phyloP scores from a whole-genome alignment of 1,139 yeast species.

The Geotrichum siamense region DNA sequence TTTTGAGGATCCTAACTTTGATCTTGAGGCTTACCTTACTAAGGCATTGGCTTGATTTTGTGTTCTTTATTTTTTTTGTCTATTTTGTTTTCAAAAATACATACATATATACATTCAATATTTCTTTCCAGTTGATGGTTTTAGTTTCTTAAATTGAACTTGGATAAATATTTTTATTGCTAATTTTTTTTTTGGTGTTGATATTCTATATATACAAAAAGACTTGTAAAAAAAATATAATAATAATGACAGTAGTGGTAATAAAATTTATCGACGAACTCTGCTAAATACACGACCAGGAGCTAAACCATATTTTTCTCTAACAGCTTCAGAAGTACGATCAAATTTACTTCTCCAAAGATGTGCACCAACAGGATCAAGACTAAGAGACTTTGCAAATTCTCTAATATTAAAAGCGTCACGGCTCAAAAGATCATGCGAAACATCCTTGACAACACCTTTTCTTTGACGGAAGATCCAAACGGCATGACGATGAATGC shows the following conservation, averaged over 20 bases:
- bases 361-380: constrained; percentile 82
- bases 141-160: no score
- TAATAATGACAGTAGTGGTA: no score
- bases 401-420: constrained; percentile 62
- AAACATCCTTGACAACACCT: constrained; percentile 19
- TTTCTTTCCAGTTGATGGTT: no score
- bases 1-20: constrained; percentile 88
- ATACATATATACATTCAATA: background rate
- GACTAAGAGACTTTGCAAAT: constrained; percentile 49
- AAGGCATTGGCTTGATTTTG: constrained; percentile 25
- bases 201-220: no score
- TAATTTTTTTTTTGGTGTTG: no score
- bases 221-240: no score
- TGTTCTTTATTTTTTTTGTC: background rate
- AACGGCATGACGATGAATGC: constrained; percentile 72
- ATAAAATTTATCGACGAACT: constrained; percentile 18
- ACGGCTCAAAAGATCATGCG: constrained; percentile 31
- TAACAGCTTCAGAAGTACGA: constrained; percentile 57
- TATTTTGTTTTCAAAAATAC: background rate
- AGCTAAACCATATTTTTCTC: constrained; percentile 65
- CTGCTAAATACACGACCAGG: constrained; percentile 55
- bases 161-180: no score
- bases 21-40: constrained; percentile 48
- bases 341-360: constrained; percentile 88
- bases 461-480: constrained; percentile 79